Percentiles rank a stretch among this genome's conserved stretches.
phyloP scores from a whole-genome alignment of 2,329 filamentous ascomycete genomes.

The Aspergillus caelatus region DNA sequence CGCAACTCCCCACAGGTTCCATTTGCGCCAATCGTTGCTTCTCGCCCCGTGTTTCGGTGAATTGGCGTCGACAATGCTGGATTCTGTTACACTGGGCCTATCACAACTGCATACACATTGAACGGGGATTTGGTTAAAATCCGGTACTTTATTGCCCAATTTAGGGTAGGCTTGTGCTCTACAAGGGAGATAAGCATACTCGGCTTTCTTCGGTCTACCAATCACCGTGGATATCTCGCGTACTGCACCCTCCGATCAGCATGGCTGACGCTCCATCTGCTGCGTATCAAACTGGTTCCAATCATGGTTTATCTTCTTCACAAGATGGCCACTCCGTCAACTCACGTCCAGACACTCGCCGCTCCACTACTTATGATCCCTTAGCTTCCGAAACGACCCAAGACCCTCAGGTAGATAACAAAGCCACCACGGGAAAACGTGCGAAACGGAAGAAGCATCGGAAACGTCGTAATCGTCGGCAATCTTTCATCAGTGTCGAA shows the following conservation, averaged over 20 bases:
- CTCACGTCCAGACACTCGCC: constrained; percentile 6
- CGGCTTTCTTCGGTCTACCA: background rate
- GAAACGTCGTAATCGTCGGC: constrained; percentile 77
- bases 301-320: constrained; percentile 6
- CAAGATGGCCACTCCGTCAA: constrained; percentile 14
- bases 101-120: constrained; percentile 10
- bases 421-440: constrained; percentile 26
- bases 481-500: constrained; percentile 74
- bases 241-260: constrained; percentile 6
- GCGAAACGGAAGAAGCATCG: constrained; percentile 64
- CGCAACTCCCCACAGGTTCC: constrained; percentile 18
- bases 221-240: constrained; percentile 1
- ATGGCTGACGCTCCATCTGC: constrained; percentile 22
- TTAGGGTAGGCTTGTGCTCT: background rate
- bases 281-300: constrained; percentile 17
- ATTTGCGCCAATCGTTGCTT: constrained; percentile 11
- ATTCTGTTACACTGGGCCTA: constrained; percentile 3
- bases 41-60: constrained; percentile 15
- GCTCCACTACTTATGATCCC: constrained; percentile 3
- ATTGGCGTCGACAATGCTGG: constrained; percentile 21
- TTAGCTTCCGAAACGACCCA: constrained; percentile 14
- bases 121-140: constrained; percentile 7
- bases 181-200: constrained; percentile 2
- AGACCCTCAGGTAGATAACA: constrained; percentile 25
- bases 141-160: background rate